Base-by-base conservation (phyloP, 2,329 filamentous ascomycete genomes). In the Hirsutella thompsonii region DNA sequence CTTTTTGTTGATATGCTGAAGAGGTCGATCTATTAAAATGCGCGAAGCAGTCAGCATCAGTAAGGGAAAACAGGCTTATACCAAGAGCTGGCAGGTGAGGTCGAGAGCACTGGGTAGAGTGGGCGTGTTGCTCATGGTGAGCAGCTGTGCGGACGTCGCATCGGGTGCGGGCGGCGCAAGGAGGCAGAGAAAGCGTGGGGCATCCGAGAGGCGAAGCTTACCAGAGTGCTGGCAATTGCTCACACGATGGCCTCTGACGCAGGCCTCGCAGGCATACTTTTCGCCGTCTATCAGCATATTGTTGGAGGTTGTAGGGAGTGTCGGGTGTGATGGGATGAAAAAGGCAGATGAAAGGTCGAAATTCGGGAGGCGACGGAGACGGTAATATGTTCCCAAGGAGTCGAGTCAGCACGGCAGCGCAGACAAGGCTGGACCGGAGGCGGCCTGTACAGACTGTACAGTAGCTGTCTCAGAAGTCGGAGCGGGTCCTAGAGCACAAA, bases 261-360 rank as follows among this genome's bases (percentile, higher is more conserved):
- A 98, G 68, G 89, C 89, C 69, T 94, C 86, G 73, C 90, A 96
- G 66, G 90, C 90, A 71, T 79, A 96, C 72, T 96, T 96, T 71
- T 94, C 87, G 64, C 90, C 90, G 73, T 94, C 81, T 63, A 89
- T 84, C 62, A 89, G 73, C 84, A 89, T 89, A 46, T 55, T 64
- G 55, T 38, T 23, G 29, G 19, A 28, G 30, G 34, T 38, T 32
- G 34, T 29, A 28, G 23, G 23, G 11, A 11, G 23, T 11, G 23
- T 26, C 23, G 23, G 23, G 23, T 6, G 23, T 11, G 23, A 26
- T 26, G 23, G 23, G 23, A 26, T 26, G 23, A 26, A 11, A 11
- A 26, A 6, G 23, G 23, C 23, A 26, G 23, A 26, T 42, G 40
- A 8, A 30, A 36, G 32, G 37, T 39, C 33, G n/a, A 33, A 37